These are phyloP conservation scores for Pisolithus marmoratus DNA, from an alignment of 768 basidiomycete genomes.

Conservation along the genomic window DNA sequence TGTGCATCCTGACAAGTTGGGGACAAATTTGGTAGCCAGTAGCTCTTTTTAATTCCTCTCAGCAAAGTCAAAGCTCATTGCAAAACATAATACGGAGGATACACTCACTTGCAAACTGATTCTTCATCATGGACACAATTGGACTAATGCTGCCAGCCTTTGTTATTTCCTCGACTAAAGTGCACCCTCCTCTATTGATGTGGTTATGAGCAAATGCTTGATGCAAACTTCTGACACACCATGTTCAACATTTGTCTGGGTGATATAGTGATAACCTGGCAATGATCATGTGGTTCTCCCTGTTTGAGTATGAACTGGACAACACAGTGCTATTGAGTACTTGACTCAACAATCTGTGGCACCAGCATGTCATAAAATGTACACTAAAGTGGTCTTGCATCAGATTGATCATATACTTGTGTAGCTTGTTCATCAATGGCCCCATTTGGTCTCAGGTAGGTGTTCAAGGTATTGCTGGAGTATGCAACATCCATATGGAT, in stretches of 20 bases:
- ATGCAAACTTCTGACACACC: slow-evolving; percentile 88
- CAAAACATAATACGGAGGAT: slow-evolving; percentile 54
- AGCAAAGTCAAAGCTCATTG: slow-evolving; percentile 67
- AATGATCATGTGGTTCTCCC: slow-evolving; percentile 65
- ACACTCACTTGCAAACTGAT: slow-evolving; percentile 80
- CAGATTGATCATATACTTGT: slow-evolving; percentile 59
- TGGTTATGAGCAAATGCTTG: slow-evolving; percentile 82
- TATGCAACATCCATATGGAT: slow-evolving; percentile 93
- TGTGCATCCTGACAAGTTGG: slow-evolving; percentile 65
- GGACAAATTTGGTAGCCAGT: slow-evolving; percentile 59
- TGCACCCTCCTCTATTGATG: slow-evolving; percentile 55
- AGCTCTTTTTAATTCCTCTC: slow-evolving; percentile 68
- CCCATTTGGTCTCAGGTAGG: slow-evolving; percentile 64
- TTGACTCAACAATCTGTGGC: slow-evolving; percentile 1
- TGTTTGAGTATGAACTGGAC: slow-evolving; percentile 89
- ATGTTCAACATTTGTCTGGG: slow-evolving; percentile 74
- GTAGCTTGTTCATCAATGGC: slow-evolving; percentile 77
- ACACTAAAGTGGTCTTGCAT: slow-evolving; percentile 93
- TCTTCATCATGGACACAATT: slow-evolving; percentile 73
- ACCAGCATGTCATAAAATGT: slow-evolving; percentile 21
- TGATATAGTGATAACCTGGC: slow-evolving; percentile 59
- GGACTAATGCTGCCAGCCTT: slow-evolving; percentile 61
- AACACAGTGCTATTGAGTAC: slow-evolving; percentile 72
- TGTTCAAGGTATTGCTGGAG: slow-evolving; percentile 90
- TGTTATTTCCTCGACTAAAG: slow-evolving; percentile 75